These are phyloP conservation scores for Medicago lupulina DNA, from an alignment of 306 rosid genomes.

Conservation along the genomic window DNA sequence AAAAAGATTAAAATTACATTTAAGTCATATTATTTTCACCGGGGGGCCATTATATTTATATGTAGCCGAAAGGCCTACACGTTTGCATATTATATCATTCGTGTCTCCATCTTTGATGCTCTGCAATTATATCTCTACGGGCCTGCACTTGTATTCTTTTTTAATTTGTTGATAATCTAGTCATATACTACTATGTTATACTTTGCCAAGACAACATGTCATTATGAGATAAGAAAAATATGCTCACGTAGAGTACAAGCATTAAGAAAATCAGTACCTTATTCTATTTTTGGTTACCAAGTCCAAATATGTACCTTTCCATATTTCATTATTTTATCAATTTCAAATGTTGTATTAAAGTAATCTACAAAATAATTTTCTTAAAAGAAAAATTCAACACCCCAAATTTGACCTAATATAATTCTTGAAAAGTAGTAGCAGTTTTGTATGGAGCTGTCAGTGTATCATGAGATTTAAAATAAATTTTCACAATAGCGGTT, in stretches of 20 bases:
- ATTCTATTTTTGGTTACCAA: neutral
- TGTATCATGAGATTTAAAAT: too few species aligned
- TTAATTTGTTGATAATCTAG: neutral
- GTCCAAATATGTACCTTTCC: neutral
- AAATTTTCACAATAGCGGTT: too few species aligned
- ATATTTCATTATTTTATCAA: neutral
- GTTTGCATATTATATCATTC: neutral
- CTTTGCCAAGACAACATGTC: conserved; percentile 33
- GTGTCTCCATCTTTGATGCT: conserved; percentile 6
- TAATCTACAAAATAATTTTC: neutral
- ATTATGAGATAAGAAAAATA: conserved; percentile 32
- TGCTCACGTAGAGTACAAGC: conserved; percentile 39
- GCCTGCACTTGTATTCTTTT: conserved; percentile 10
- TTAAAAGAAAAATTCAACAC: neutral
- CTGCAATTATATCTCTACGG: conserved; percentile 10
- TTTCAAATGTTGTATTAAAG: neutral
- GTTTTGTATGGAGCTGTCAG: neutral
- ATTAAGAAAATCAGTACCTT: neutral
- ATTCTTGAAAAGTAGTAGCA: neutral
- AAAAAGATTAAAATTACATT: too few species aligned
- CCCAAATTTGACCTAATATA: neutral
- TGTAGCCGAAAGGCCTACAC: too few species aligned
- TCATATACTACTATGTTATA: neutral
- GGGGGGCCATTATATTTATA: too few species aligned
- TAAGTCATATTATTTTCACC: too few species aligned